Conservation (phyloP, 176 grass and related monocot genomes). For the Carex cristatella region DNA sequence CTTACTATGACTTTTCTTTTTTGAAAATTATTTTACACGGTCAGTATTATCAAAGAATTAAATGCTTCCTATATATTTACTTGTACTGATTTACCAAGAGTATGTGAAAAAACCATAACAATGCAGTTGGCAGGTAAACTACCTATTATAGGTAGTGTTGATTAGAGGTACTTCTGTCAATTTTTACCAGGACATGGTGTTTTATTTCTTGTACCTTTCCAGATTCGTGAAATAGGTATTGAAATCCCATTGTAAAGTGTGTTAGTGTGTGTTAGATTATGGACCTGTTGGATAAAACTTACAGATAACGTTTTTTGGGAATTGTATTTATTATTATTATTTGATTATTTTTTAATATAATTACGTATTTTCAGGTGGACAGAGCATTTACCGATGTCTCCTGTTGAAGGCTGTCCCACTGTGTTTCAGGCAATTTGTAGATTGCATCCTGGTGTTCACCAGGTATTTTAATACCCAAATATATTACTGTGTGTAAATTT, state of each 20-base stretch:
- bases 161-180: not conserved
- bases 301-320: not conserved
- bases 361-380: conserved; percentile 56
- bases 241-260: not conserved
- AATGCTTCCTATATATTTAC: conserved; percentile 2
- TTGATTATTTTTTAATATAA: not conserved
- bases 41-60: not conserved
- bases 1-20: not conserved
- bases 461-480: conserved; percentile 40
- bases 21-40: not conserved
- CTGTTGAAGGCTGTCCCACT: conserved; percentile 70
- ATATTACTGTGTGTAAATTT: not conserved
- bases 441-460: conserved; percentile 62
- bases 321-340: not conserved
- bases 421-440: conserved; percentile 78
- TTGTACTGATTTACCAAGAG: not conserved
- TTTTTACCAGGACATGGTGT: not conserved
- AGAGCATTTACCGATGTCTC: conserved; percentile 86
- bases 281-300: not conserved
- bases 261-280: not conserved
- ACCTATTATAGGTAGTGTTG: not conserved
- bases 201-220: conserved; percentile 9
- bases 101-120: not conserved
- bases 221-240: not conserved
- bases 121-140: not conserved